Evolutionary conservation across 768 basidiomycete genomes (phyloP).

Genomic region (Mycena metata): DNA sequence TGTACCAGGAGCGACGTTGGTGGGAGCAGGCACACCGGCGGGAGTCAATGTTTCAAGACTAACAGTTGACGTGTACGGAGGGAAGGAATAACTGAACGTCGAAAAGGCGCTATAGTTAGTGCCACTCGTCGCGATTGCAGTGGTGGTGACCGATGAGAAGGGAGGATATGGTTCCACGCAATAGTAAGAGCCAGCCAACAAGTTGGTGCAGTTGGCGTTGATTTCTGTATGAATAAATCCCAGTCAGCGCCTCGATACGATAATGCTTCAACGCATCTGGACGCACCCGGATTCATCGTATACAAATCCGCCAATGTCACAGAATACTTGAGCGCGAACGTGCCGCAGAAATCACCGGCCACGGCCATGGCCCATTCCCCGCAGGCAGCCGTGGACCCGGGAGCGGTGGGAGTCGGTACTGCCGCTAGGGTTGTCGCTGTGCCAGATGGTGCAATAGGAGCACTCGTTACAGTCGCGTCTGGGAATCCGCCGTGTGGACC

Average conservation of each 20-base stretch:
- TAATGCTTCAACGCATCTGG: background rate
- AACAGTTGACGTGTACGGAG: constrained; percentile 21
- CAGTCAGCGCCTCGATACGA: background rate
- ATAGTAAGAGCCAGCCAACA: constrained; percentile 42
- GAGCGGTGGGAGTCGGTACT: constrained; percentile 39
- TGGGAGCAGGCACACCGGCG: constrained; percentile 40
- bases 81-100: constrained; percentile 28
- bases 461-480: constrained; percentile 3
- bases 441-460: background rate
- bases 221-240: constrained; percentile 32
- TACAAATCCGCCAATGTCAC: constrained; percentile 42
- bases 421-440: background rate
- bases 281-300: constrained; percentile 42
- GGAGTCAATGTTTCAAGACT: constrained; percentile 17
- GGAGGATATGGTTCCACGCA: constrained; percentile 45
- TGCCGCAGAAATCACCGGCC: constrained; percentile 38
- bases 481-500: constrained; percentile 41
- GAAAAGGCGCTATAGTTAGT: constrained; percentile 21
- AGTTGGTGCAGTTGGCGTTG: constrained; percentile 43
- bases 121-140: constrained; percentile 4
- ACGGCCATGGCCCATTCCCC: background rate
- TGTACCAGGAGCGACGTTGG: constrained; percentile 41
- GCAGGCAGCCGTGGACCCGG: constrained; percentile 41
- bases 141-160: constrained; percentile 26
- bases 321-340: constrained; percentile 29